Evolutionary conservation across 352 stramenopile genomes (phyloP), one percentile per base, ranked within the genome.

Genomic region (Elongisporangium undulatum): DNA sequence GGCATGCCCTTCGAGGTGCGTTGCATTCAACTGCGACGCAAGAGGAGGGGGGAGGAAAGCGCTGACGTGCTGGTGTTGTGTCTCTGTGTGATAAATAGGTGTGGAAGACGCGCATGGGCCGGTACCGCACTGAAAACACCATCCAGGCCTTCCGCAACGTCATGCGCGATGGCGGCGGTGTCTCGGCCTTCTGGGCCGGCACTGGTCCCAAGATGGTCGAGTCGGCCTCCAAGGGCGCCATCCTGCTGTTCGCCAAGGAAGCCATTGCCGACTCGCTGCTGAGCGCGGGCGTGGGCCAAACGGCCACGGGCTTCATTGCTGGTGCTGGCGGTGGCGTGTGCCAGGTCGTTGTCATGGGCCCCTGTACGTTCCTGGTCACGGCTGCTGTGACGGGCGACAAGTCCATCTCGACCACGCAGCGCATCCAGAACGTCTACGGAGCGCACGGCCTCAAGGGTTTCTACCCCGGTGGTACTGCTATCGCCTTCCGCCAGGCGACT

Each of bases 61-160:
- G 3, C 34, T 45, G 34, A 45, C 34, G 34, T 17, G 16, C 13
- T 45, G 34, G 34, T 45, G 34, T 17, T 45, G 26, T 12, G 26
- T 38, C 48, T 5, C 5, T 38, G 26, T 38, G 34, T 45, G 34
- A 45, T 45, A 45, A 15, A 45, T 45, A 45, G 34, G 89, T 97
- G 45, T 97, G 89, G 89, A 97, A 97, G 71, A 97, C 89, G 57
- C 87, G 89, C 71, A 97, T 97, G 89, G 89, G 89, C 15, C 84
- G 88, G 53, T 97, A 90, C 74, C 83, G 89, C 61, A 70, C 66
- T 26, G 85, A 96, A 69, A 81, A 69, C 48, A 97, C 89, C 38
- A 16, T 78, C 29, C 72, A 95, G 67, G 82, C 89, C 50, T 96
- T 97, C 67, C 66, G 73, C 58, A 96, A 95, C 62, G 87, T 97